Percentiles rank a stretch among this genome's conserved stretches.
Conservation (phyloP, 2,329 filamentous ascomycete species). For the Ceratocystis albifundus region DNA sequence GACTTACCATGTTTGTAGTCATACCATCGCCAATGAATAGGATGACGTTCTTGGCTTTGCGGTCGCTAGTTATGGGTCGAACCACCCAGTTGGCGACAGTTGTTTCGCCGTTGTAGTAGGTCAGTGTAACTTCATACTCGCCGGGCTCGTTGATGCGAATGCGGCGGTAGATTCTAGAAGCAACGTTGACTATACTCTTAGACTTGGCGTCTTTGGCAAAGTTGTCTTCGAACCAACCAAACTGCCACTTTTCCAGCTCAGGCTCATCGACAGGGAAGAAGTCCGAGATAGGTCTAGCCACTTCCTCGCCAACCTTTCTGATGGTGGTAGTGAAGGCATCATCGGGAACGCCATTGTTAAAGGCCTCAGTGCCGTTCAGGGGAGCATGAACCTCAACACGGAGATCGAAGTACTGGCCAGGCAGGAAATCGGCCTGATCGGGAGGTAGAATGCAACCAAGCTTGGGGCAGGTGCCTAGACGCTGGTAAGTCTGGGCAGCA, state of each 20-base stretch:
- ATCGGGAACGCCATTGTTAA: constrained; percentile 55
- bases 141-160: constrained; percentile 68
- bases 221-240: constrained; percentile 71
- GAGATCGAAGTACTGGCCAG: constrained; percentile 74
- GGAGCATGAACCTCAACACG: constrained; percentile 73
- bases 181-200: constrained; percentile 65
- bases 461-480: constrained; percentile 47
- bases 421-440: constrained; percentile 65
- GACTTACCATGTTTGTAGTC: constrained; percentile 56
- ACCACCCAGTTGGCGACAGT: constrained; percentile 70
- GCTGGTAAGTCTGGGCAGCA: constrained; percentile 47
- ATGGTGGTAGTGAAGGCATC: constrained; percentile 66
- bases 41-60: constrained; percentile 74
- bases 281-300: constrained; percentile 43
- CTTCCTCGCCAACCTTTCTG: constrained; percentile 46
- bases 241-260: constrained; percentile 67
- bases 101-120: constrained; percentile 59
- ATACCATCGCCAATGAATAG: constrained; percentile 68
- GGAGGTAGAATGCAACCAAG: constrained; percentile 51
- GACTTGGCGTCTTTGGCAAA: constrained; percentile 61
- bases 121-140: constrained; percentile 63
- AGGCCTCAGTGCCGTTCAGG: constrained; percentile 70
- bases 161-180: constrained; percentile 64
- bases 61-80: constrained; percentile 54
- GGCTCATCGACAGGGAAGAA: constrained; percentile 62